Conservation (phyloP, 352 stramenopile species). For the Globisporangium iwayamae region DNA sequence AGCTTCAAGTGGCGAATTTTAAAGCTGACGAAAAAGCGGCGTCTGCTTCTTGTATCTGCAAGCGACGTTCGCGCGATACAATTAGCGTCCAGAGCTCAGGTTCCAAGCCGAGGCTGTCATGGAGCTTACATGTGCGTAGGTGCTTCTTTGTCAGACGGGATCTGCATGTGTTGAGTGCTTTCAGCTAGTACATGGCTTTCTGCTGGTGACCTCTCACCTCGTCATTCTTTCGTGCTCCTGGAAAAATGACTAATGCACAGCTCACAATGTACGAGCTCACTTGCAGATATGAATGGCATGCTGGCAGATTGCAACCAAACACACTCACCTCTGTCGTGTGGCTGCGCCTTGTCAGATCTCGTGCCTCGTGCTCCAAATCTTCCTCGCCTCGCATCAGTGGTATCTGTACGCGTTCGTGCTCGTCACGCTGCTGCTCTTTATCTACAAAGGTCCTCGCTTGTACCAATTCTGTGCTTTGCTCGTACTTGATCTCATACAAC, state of each 20-base stretch:
- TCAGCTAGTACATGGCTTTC: background rate
- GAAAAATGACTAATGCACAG: background rate
- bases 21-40: background rate
- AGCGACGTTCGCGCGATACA: too few species aligned
- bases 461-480: background rate
- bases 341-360: conserved; percentile 26
- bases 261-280: conserved; percentile 7
- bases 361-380: conserved; percentile 59
- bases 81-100: background rate
- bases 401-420: conserved; percentile 64
- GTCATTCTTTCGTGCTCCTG: background rate
- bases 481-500: background rate
- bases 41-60: conserved; percentile 1
- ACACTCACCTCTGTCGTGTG: background rate
- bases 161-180: too few species aligned
- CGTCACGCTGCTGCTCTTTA: conserved; percentile 45
- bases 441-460: conserved; percentile 59
- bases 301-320: background rate
- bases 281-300: background rate
- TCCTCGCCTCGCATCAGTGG: conserved; percentile 65
- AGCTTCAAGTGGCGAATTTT: background rate
- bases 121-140: conserved; percentile 2
- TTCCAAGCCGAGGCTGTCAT: background rate
- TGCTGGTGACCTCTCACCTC: background rate
- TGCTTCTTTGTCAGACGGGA: background rate